Conservation (phyloP, 495 filamentous ascomycete genomes). For the Amphirosellinia nigrospora region DNA sequence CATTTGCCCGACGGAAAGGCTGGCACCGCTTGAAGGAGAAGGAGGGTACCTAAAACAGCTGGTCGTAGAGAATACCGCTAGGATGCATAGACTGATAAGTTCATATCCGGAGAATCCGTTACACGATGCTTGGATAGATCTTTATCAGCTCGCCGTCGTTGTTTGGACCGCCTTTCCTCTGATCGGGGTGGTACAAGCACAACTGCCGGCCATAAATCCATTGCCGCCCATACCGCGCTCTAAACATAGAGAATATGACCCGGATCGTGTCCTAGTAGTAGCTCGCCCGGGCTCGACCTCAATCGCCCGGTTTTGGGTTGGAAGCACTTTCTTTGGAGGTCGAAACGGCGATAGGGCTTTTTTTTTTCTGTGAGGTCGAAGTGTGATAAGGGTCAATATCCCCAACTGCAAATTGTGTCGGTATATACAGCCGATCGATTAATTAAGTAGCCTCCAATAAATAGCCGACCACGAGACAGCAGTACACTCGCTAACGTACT, state of each 20-base stretch:
- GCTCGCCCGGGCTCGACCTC: not conserved
- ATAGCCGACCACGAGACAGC: slow-evolving; percentile 20
- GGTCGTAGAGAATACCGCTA: not conserved
- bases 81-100: not conserved
- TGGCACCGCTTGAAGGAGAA: not conserved
- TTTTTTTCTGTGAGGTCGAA: not conserved
- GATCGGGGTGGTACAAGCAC: not conserved
- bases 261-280: not conserved
- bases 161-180: not conserved
- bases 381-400: slow-evolving; percentile 6
- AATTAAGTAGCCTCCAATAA: slow-evolving; percentile 7
- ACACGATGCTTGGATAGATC: not conserved
- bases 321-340: not conserved
- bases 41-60: not conserved
- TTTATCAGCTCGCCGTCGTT: not conserved
- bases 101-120: not conserved
- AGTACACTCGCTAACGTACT: slow-evolving; percentile 6
- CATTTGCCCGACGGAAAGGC: not conserved
- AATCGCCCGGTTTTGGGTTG: not conserved
- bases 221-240: not conserved
- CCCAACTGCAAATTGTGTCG: slow-evolving; percentile 2
- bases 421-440: slow-evolving; percentile 9
- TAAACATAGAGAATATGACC: not conserved
- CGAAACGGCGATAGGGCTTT: not conserved
- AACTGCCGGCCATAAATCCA: not conserved